phyloP scores from a whole-genome alignment of 2,329 filamentous ascomycete species.

The Corynespora cassiicola region DNA sequence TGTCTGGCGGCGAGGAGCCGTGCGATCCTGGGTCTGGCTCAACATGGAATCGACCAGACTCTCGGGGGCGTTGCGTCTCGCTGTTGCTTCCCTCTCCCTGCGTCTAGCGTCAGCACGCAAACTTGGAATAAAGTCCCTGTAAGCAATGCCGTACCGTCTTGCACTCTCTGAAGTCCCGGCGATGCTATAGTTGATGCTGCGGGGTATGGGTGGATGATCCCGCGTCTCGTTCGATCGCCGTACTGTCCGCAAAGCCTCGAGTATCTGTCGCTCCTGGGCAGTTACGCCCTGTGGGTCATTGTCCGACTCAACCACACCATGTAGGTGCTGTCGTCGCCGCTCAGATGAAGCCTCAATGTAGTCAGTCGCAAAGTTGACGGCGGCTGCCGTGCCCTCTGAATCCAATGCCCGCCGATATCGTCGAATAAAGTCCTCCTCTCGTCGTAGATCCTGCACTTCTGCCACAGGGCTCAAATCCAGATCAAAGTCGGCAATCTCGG shows the following conservation, averaged over 20 bases:
- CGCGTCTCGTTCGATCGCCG: slow-evolving; percentile 51
- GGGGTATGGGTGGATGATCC: slow-evolving; percentile 42
- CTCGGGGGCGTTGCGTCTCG: slow-evolving; percentile 22
- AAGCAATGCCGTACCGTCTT: slow-evolving; percentile 28
- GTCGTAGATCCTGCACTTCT: slow-evolving; percentile 57
- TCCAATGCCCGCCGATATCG: slow-evolving; percentile 49
- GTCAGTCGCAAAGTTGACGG: slow-evolving; percentile 49
- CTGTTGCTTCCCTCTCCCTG: slow-evolving; percentile 24
- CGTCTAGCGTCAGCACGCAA: slow-evolving; percentile 13
- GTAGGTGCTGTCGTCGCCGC: slow-evolving; percentile 37
- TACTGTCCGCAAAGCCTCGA: slow-evolving; percentile 53
- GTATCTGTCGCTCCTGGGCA: slow-evolving; percentile 52
- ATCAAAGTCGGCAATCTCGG: slow-evolving; percentile 62
- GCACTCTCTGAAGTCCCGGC: slow-evolving; percentile 22
- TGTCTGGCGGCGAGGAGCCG: slow-evolving; percentile 45
- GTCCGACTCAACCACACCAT: slow-evolving; percentile 47
- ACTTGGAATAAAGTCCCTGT: slow-evolving; percentile 5
- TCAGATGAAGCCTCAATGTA: slow-evolving; percentile 51
- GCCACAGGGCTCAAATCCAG: slow-evolving; percentile 32
- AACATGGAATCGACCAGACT: slow-evolving; percentile 29
- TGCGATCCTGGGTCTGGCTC: slow-evolving; percentile 25
- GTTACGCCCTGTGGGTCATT: slow-evolving; percentile 56
- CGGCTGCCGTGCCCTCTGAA: slow-evolving; percentile 44
- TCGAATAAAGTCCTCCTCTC: slow-evolving; percentile 52
- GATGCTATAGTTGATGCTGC: slow-evolving; percentile 52